Conservation (phyloP, 106 monocot species). For the Phalaenopsis equestris region DNA sequence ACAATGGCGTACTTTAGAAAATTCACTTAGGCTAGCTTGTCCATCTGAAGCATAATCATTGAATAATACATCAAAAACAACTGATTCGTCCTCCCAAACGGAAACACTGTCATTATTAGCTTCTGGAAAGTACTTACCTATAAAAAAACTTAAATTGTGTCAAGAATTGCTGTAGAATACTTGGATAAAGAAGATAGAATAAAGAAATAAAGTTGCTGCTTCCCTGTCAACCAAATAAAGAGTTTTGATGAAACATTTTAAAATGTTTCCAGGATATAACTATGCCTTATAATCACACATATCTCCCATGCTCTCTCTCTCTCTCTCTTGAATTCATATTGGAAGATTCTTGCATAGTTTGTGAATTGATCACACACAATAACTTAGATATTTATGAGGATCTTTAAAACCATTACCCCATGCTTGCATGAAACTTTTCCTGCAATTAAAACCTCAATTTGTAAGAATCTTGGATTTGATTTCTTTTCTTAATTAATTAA, state of each 20-base stretch:
- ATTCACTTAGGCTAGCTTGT: conserved; percentile 30
- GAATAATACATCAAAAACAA: conserved; percentile 61
- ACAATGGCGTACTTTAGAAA: conserved; percentile 39
- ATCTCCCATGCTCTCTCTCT: no score
- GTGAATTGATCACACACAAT: no score
- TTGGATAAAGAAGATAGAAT: neutral
- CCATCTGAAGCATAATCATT: conserved; percentile 64
- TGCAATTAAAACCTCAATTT: no score
- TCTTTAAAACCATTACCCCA: no score
- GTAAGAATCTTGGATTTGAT: no score
- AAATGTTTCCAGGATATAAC: neutral
- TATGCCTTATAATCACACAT: neutral
- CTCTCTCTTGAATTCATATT: no score
- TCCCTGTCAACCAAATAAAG: neutral
- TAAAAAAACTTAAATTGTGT: conserved; percentile 3
- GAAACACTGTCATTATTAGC: conserved; percentile 59
- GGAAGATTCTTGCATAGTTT: no score
- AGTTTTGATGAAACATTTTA: neutral
- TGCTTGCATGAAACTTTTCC: no score
- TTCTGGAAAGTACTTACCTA: conserved; percentile 73
- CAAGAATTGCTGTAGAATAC: neutral
- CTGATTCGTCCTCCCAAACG: conserved; percentile 89
- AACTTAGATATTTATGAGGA: no score
- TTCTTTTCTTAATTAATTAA: no score
- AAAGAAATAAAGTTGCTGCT: neutral